A percentile compares a stretch with the other conserved stretches of the same genome.
These are phyloP conservation scores for Komagataella ulmi DNA, from an alignment of 805 yeast genomes.

Conservation along the genomic window DNA sequence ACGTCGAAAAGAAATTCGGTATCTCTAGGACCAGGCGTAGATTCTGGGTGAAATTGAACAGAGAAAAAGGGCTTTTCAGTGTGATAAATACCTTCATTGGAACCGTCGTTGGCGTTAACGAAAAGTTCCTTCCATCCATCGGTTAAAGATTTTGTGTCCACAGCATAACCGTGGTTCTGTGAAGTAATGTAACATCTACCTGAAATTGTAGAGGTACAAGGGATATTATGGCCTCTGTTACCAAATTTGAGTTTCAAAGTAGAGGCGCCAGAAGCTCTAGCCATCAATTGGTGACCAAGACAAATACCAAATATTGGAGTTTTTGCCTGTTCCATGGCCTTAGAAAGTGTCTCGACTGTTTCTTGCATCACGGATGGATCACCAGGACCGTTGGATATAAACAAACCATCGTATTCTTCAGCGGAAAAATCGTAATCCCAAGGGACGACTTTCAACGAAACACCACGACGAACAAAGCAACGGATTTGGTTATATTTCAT, in stretches of 20 bases:
- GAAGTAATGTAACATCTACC: slow-evolving; percentile 98
- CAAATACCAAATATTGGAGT: slow-evolving; percentile 97
- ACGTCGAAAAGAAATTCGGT: slow-evolving; percentile 95
- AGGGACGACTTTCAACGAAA: slow-evolving; percentile 90
- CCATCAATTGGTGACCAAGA: slow-evolving; percentile 93
- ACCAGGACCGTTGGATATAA: slow-evolving; percentile 98
- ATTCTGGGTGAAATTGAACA: slow-evolving; percentile 98
- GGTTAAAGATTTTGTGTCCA: slow-evolving; percentile 63
- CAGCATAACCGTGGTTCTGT: slow-evolving; percentile 98
- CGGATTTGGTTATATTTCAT: slow-evolving; percentile 96
- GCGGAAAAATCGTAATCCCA: slow-evolving; percentile 79
- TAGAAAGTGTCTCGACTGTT: slow-evolving; percentile 46
- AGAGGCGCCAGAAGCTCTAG: slow-evolving; percentile 90
- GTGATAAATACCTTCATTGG: slow-evolving; percentile 97
- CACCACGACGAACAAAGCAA: slow-evolving; percentile 93
- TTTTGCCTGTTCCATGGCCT: slow-evolving; percentile 47
- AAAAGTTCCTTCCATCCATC: slow-evolving; percentile 88
- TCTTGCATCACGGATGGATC: slow-evolving; percentile 82
- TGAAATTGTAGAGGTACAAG: slow-evolving; percentile 77
- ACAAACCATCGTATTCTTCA: slow-evolving; percentile 88
- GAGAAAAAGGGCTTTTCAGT: slow-evolving; percentile 83
- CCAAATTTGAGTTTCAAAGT: slow-evolving; percentile 91
- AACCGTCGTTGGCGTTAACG: slow-evolving; percentile 91
- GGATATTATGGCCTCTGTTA: slow-evolving; percentile 98
- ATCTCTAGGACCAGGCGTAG: slow-evolving; percentile 98